Evolutionary conservation across 2,329 filamentous ascomycete genomes (phyloP), one percentile per base, ranked within the genome.

Genomic region (Hymenoscyphus occultus): DNA sequence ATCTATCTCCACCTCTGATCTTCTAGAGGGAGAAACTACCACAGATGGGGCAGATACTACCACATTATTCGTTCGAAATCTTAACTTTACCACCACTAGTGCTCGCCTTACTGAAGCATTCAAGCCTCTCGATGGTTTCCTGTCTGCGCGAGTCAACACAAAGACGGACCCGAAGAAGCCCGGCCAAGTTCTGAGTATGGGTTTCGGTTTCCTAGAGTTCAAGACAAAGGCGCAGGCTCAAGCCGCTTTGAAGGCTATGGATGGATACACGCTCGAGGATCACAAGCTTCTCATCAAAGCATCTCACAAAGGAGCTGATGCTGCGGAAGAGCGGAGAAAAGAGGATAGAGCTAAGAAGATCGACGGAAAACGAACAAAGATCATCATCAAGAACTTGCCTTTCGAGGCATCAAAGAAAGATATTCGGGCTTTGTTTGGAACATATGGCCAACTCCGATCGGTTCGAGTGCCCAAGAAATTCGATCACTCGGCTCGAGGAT

Each of bases 381-480:
- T 99, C 75, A 89, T 98, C 78, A 90, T 99, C 81, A 99, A 98
- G 83, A 99, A 99, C 81, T 81, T 99, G 78, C 94, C 95, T 22
- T 99, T 99, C 81, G 92, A 98, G 80, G 90, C 91, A 59, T 90
- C 88, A 62, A 97, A 97, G 82, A 95, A 96, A 78, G 95, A 99
- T 76, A 84, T 99, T 65, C 87, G 92, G 68, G 83, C 90, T 62
- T 83, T 98, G 54, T 93, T 98, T 76, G 88, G 91, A 67, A 88
- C 92, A 42, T 98, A 97, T 78, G 96, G 95, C 57, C 90, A 97
- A 76, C 86, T 99, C 68, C 90, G 92, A 74, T 94, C 93, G 62
- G 92, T 99, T 67, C 91, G 95, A 69, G 86, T 99, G 74, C 95
- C 95, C 62, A 93, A 96, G 81, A 98, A 97, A 79, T 94, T 97